A percentile compares a stretch with the other conserved stretches of the same genome.
phyloP scores from a whole-genome alignment of 495 filamentous ascomycete genomes.

The Hyaloscypha bicolor region DNA sequence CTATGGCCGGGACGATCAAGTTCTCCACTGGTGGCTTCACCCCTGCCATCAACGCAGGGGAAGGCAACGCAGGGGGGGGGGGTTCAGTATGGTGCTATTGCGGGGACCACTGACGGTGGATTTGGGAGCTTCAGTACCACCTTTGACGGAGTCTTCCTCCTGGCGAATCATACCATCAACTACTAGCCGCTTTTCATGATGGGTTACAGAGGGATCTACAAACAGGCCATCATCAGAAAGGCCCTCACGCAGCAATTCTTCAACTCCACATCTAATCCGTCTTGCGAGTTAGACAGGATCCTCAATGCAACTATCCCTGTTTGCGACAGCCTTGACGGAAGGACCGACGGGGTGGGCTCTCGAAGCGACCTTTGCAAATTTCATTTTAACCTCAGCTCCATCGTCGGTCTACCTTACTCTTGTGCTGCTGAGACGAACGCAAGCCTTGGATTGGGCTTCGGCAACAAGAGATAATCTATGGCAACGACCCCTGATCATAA shows the following conservation, averaged over 20 bases:
- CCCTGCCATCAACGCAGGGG: constrained; percentile 47
- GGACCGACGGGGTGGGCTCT: constrained; percentile 24
- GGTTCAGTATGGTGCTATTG: constrained; percentile 45
- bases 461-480: too few relatives aligned
- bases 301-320: constrained; percentile 33
- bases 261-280: constrained; percentile 36
- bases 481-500: too few relatives aligned
- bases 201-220: constrained; percentile 44
- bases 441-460: too few relatives aligned
- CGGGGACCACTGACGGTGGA: constrained; percentile 49
- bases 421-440: too few relatives aligned
- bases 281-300: constrained; percentile 38
- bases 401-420: constrained; percentile 11
- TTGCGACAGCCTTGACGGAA: constrained; percentile 45
- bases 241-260: constrained; percentile 41
- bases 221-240: constrained; percentile 41
- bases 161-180: constrained; percentile 47
- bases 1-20: constrained; percentile 39
- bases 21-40: constrained; percentile 50
- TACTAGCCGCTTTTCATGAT: constrained; percentile 49
- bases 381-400: constrained; percentile 14
- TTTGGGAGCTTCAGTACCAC: constrained; percentile 48
- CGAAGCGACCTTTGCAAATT: constrained; percentile 14
- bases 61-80: constrained; percentile 37
- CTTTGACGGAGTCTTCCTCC: constrained; percentile 38